Evolutionary conservation across 441 rosid genomes (phyloP).

Genomic region (Populus tomentosa): DNA sequence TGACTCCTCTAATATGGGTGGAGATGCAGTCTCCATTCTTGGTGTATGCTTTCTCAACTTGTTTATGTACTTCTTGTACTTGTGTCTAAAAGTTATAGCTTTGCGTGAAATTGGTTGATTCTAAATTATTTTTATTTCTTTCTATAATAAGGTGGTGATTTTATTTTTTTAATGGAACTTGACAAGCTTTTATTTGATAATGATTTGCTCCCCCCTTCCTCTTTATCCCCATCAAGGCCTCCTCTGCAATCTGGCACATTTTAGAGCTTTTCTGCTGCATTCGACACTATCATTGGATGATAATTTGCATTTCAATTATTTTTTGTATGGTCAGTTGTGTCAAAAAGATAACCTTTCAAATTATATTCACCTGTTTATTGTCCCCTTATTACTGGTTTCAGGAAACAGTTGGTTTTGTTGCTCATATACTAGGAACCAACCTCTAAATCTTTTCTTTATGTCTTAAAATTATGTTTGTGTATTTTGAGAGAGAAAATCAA

Average conservation of each 20-base stretch:
- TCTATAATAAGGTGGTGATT: background rate
- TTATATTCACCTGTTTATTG: background rate
- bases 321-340: background rate
- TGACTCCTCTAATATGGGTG: constrained; percentile 34
- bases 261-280: background rate
- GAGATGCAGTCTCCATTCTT: constrained; percentile 28
- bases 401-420: background rate
- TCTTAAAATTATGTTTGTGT: background rate
- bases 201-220: too few species aligned
- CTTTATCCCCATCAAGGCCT: background rate
- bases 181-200: too few species aligned
- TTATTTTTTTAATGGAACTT: background rate
- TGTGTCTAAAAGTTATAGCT: too few species aligned
- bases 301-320: background rate
- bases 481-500: background rate
- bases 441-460: background rate
- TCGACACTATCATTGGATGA: background rate
- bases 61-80: constrained; percentile 1
- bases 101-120: background rate
- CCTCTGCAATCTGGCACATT: background rate
- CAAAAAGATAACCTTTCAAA: background rate
- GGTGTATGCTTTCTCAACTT: constrained; percentile 37
- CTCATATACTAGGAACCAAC: background rate
- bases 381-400: background rate
- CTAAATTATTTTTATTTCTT: background rate